phyloP scores from a whole-genome alignment of 805 yeast species.

The Candida alai region DNA sequence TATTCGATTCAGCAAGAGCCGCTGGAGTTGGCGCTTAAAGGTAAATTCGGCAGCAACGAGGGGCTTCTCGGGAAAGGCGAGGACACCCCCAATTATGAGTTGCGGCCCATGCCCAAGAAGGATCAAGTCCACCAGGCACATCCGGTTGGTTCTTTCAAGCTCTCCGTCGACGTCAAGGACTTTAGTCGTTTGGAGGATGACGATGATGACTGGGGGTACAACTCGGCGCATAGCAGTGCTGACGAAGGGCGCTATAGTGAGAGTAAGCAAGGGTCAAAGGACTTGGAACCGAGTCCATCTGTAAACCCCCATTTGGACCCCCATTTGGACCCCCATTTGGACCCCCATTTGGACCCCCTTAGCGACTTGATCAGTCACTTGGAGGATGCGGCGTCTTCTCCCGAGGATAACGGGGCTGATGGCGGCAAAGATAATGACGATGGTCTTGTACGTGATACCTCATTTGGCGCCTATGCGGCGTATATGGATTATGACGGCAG shows the following conservation, averaged over 20 bases:
- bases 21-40: slow-evolving; percentile 20
- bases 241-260: slow-evolving; percentile 5
- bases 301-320: slow-evolving; percentile 17
- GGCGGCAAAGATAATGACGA: no score
- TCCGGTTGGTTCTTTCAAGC: slow-evolving; percentile 22
- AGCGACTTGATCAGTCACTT: slow-evolving; percentile 38
- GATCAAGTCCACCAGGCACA: not conserved
- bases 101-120: not conserved
- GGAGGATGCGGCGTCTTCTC: slow-evolving; percentile 17
- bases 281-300: not conserved
- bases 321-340: slow-evolving; percentile 17
- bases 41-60: no score
- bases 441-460: slow-evolving; percentile 12
- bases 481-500: slow-evolving; percentile 10
- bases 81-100: not conserved
- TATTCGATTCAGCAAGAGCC: slow-evolving; percentile 41
- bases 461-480: slow-evolving; percentile 12
- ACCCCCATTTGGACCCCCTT: slow-evolving; percentile 22
- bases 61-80: not conserved
- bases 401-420: slow-evolving; percentile 9
- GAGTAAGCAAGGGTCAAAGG: not conserved
- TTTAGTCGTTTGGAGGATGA: slow-evolving; percentile 13
- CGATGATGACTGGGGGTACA: slow-evolving; percentile 11
- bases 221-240: slow-evolving; percentile 5
- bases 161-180: slow-evolving; percentile 31